Base-by-base conservation (phyloP, 192 early-diverging fungal genomes). In the Rhizophagus prolifer region DNA sequence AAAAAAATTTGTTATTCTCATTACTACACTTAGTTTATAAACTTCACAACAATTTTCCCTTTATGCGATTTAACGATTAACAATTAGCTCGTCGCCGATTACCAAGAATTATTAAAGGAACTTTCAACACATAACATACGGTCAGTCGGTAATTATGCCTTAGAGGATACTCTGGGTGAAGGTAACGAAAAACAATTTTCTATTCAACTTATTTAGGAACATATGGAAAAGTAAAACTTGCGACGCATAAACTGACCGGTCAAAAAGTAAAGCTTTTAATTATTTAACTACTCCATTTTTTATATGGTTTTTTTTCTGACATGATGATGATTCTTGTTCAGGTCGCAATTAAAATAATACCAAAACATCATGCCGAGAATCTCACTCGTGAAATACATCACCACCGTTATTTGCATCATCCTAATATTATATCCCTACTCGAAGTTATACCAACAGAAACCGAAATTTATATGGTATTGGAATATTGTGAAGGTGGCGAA, bases 391-490 rank as follows among this genome's bases (percentile, higher is more conserved):
- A 91, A 80, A 90, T 94, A 66, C 83, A 86, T 70, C 87, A 85
- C 74, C 85, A 86, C 76, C 83, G 93, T 7, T 90, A 92, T 64
- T 81, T 95, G 58, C 84, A 87, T 50, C 94, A 95, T 71, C 90
- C 93, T 9, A 93, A 94, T 82, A 93, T 95, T 54, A 86, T 90
- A 10, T 88, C 88, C 25, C 85, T 95, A 9, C 91, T 92, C 76
- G 94, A 95, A 78, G 90, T 95, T 25, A 84, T 94, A 26, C 79
- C 85, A 23, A 89, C 89, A 21, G 92, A 94, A 79, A 86, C 84
- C 31, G 84, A 89, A 67, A 94, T 95, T 72, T 92, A 93, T 79
- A 88, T 95, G 77, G 86, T 94, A n/a, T 88, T 88, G 47, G 94
- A 95, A 80, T 94, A 91, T 74, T 93, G 92, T 70, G 81, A 84